These are phyloP conservation scores for Uronychia setigera DNA, from an alignment of 73 alveolate genomes.

Conservation along the genomic window DNA sequence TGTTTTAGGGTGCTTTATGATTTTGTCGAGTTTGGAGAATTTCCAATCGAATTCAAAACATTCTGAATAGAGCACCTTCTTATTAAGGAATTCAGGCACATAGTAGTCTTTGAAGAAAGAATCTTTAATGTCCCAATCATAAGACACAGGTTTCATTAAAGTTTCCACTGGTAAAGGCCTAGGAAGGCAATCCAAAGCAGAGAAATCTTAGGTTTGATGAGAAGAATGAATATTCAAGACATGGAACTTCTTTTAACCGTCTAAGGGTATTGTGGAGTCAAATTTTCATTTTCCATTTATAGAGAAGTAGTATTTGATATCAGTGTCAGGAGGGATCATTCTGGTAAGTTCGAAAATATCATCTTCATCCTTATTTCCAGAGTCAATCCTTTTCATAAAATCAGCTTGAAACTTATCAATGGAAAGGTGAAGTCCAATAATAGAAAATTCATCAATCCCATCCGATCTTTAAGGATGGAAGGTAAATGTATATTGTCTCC, in stretches of 20 bases:
- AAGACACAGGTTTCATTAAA: constrained; percentile 5
- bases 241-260: constrained; percentile 6
- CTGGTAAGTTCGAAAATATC: constrained; percentile 11
- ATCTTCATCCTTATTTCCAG: neutral
- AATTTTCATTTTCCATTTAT: constrained; percentile 15
- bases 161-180: constrained; percentile 14
- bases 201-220: constrained; percentile 21
- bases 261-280: neutral
- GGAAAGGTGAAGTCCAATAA: constrained; percentile 38
- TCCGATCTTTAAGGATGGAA: constrained; percentile 47
- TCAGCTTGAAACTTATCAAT: constrained; percentile 48
- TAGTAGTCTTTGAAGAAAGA: constrained; percentile 74
- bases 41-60: constrained; percentile 85
- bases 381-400: constrained; percentile 14
- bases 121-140: constrained; percentile 51
- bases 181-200: constrained; percentile 23
- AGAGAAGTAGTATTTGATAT: constrained; percentile 41
- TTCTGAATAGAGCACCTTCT: constrained; percentile 56
- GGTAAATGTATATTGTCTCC: constrained; percentile 75
- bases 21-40: constrained; percentile 46
- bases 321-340: constrained; percentile 69
- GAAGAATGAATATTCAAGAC: neutral
- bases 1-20: constrained; percentile 25
- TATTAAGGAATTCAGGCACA: constrained; percentile 49
- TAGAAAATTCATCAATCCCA: constrained; percentile 28